Conservation (phyloP, 495 filamentous ascomycete species). For the Xylaria telfairii region DNA sequence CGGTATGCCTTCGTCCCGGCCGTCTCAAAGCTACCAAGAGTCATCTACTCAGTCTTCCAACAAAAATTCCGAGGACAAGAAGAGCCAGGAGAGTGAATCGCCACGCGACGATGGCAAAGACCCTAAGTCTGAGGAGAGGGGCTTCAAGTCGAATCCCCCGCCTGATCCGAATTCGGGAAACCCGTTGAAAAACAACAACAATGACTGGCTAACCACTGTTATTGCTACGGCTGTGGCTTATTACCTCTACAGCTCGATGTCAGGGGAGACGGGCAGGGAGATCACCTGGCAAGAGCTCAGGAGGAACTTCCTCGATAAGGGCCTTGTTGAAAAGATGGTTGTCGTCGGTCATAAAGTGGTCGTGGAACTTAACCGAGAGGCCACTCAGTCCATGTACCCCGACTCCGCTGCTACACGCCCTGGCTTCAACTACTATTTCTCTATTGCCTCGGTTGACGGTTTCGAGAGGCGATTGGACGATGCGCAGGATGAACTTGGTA, state of each 20-base stretch:
- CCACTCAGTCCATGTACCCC: slow-evolving; percentile 76
- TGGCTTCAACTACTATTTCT: slow-evolving; percentile 89
- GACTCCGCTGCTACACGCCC: slow-evolving; percentile 75
- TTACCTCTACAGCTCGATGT: slow-evolving; percentile 37
- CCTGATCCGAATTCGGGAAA: slow-evolving; percentile 24
- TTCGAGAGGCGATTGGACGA: slow-evolving; percentile 89
- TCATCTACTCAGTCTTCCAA: background rate
- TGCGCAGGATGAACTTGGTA: slow-evolving; percentile 83
- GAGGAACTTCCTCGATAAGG: slow-evolving; percentile 91
- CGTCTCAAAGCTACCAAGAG: slow-evolving; percentile 9
- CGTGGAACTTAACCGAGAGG: slow-evolving; percentile 85
- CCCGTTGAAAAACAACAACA: slow-evolving; percentile 27
- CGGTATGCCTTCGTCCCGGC: background rate
- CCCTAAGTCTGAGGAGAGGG: slow-evolving; percentile 26
- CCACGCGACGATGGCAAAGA: slow-evolving; percentile 47
- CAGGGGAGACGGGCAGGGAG: slow-evolving; percentile 58
- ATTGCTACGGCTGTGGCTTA: slow-evolving; percentile 33
- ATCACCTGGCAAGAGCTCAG: slow-evolving; percentile 98
- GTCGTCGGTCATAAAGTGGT: slow-evolving; percentile 75
- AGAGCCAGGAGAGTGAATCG: slow-evolving; percentile 35
- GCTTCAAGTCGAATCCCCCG: slow-evolving; percentile 29
- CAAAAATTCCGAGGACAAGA: slow-evolving; percentile 31
- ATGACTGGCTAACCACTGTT: slow-evolving; percentile 36
- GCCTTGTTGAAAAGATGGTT: slow-evolving; percentile 91
- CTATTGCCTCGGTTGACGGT: slow-evolving; percentile 89